Base-by-base conservation (phyloP, 2,329 filamentous ascomycete species). In the Huntiella moniliformis region DNA sequence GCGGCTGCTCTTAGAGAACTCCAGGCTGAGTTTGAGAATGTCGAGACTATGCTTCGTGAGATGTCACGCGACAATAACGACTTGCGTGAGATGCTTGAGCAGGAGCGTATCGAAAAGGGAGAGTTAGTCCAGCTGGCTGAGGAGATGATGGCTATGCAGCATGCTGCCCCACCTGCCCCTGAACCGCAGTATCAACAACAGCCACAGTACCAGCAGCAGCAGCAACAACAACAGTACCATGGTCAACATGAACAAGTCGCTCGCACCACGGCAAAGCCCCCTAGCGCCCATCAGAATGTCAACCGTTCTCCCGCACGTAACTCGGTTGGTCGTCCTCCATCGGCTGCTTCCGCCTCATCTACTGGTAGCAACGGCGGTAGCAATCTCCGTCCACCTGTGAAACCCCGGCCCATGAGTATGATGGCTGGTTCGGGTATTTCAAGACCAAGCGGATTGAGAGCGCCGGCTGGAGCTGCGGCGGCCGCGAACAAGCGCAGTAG, bases 81-180 rank as follows among this genome's bases (percentile, higher is more conserved):
- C 32, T 66, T 87, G 18, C 64, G 79, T 32, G 60, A 65, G 13
- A 70, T 82, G 53, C 67, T 91, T 5, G 77, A 86, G 58, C 67
- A 71, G 50, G 83, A 91, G 62, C 71, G 83, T 5, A 72, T 85
- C 15, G 83, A 91, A 63, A 88, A 91, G 67, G 80, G 82, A 45
- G 83, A 88, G 62, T 67, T 91, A 35, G 83, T 91, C 33, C 73
- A 77, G 47, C 71, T 85, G 4, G 83, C 84, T 1, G 83, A 91
- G 59, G 83, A 91, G 64, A 82, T 91, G 77, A 79, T 91, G 62
- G 67, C 68, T 44, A 76, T 88, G 62, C 68, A 76, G 58, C 69
- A 63, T 55, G 61, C 64, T 41, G 60, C 48, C n/a, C 47, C 50
- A 6, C 35, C 43, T 28, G 38, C 17, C 12, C 39, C 34, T n/a